Conservation (phyloP, 768 basidiomycete genomes). For the Naganishia antarctica region DNA sequence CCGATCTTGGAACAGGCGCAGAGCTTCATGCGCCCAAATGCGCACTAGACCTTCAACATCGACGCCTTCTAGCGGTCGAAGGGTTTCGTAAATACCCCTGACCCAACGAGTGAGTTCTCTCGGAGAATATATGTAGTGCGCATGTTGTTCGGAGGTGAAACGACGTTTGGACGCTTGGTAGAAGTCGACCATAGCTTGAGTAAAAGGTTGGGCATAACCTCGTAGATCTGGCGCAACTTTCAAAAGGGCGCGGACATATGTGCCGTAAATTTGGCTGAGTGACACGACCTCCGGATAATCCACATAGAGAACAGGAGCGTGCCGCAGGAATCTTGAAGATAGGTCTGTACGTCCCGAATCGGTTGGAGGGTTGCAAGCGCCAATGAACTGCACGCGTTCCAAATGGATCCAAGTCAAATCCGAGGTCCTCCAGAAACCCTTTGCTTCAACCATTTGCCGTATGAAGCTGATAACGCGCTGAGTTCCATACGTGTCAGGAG, state of each 20-base stretch:
- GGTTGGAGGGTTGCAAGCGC: conserved; percentile 97
- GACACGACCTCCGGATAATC: conserved; percentile 97
- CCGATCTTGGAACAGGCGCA: conserved; percentile 96
- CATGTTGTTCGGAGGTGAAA: conserved; percentile 95
- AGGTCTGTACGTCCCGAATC: conserved; percentile 99
- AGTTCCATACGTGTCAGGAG: conserved; percentile 95
- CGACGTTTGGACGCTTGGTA: conserved; percentile 88
- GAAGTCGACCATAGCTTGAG: conserved; percentile 94
- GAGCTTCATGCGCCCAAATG: conserved; percentile 95
- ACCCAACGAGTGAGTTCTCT: conserved; percentile 98
- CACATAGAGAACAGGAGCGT: conserved; percentile 96
- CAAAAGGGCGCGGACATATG: conserved; percentile 90
- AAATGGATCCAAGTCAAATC: conserved; percentile 97
- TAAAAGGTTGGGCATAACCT: conserved; percentile 87
- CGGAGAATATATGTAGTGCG: conserved; percentile 97
- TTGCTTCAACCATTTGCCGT: conserved; percentile 88
- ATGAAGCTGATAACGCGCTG: conserved; percentile 98
- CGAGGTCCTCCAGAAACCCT: conserved; percentile 87
- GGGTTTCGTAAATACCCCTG: conserved; percentile 93
- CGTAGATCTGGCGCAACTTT: conserved; percentile 92
- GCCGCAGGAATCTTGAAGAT: conserved; percentile 92
- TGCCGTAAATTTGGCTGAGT: conserved; percentile 96
- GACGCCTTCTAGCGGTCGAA: conserved; percentile 86
- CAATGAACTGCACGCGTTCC: conserved; percentile 98
- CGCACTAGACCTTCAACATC: conserved; percentile 91